Base-by-base conservation (phyloP, 768 basidiomycete genomes). In the Mycena alexandri region DNA sequence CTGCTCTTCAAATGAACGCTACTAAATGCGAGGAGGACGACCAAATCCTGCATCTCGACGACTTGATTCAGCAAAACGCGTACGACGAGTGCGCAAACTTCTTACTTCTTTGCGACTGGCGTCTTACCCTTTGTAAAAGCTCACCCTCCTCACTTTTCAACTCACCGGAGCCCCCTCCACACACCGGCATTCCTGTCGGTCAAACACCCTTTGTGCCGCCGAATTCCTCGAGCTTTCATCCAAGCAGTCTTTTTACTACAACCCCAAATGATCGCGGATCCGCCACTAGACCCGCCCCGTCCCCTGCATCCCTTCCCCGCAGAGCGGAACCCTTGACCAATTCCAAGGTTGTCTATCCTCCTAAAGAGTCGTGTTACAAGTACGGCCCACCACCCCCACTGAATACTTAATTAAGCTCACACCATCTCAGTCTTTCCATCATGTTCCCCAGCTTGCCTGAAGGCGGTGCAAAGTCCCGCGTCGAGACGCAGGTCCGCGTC, bases 401-500 rank as follows among this genome's bases (percentile, higher is more conserved):
- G 44, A 50, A 48, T 65, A 34, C 53, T 59, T 36, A 46, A 29
- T 29, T 29, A 57, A 2, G 33, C 44, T 66, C 41, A 61, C 38
- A 17, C 56, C 33, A 29, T 12, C 22, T 43, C 57, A 95, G 94
- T 73, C 85, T 95, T 62, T 86, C 93, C 25, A 92, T 97, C 63
- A 83, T 94, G 76, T 89, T 94, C 47, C 93, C 94, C 22, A 94
- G 89, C 73, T 89, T 97, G 60, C 94, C 95, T 7, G 87, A 89
- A 72, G 81, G 83, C 48, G 95, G 95, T 25, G 90, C 95, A 16
- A 96, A 97, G 79, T 95, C 93, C 52, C 88, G 95, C 38, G 95
- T 97, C n/a, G 95, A 97, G 78, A 97, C 95, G 3, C 95, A 97
- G 82, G 90, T 97, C 54, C 90, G 95, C 75, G 87, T 96, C 44